Evolutionary conservation across 176 grass and related monocot species (phyloP), one percentile per base, ranked within the genome.

Genomic region (Tuctoria greenei): DNA sequence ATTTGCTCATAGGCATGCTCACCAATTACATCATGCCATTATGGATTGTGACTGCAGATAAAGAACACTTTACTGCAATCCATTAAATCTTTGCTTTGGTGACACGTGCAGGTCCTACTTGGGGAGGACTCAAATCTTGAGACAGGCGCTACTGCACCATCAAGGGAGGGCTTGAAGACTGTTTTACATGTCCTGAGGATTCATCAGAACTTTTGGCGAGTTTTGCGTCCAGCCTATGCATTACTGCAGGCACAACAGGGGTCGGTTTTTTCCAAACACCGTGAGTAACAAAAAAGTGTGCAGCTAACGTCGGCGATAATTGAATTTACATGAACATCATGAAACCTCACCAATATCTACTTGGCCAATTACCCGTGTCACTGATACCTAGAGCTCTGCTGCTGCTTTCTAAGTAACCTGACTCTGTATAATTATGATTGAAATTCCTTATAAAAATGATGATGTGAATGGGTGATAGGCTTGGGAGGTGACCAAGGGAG

Each of bases 181-280:
- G 76, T 98, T 79, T 75, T 90, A 85, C 76, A 88, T 79, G 95
- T 90, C 61, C 41, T 98, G 74, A 52, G 76, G 76, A 85, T 92
- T 67, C 95, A 98, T 71, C 39, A 85, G 56, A 71, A 82, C 16
- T 90, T 85, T 93, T 98, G 95, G 95, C 91, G 86, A 67, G 64
- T 83, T 82, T 84, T 98, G 65, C 71, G 65, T 77, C 66, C 87
- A 83, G 64, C 76, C 52, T 90, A 80, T 90, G 45, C 87, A 69
- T 71, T 63, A 21, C 72, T 92, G 58, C 87, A 84, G 72, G 80
- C 86, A 47, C 87, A 83, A 6, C 81, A 80, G 88, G 69, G 77
- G 23, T 74, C 12, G 27, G 71, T 86, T 78, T 85, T 83, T 84
- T 84, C 82, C 68, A 81, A 68, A 86, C 88, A 82, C 68, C 87